A percentile compares a stretch with the other conserved stretches of the same genome.
These are phyloP conservation scores for Eimeria maxima DNA, from an alignment of 169 alveolate species.

Conservation along the genomic window DNA sequence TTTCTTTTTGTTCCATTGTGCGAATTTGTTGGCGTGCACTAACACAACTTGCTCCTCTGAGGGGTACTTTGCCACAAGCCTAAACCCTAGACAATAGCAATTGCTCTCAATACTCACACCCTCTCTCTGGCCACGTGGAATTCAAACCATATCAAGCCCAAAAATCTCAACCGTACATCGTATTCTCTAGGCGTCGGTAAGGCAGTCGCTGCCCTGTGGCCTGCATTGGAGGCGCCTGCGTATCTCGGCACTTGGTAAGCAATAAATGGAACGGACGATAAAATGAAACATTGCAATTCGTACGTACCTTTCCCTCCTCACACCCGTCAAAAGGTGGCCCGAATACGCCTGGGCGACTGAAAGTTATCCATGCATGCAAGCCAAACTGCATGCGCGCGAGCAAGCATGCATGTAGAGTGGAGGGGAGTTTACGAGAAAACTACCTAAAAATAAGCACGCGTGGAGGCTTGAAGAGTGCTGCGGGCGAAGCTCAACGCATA, in stretches of 20 bases:
- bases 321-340: background rate
- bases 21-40: background rate
- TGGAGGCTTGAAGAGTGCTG: background rate
- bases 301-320: background rate
- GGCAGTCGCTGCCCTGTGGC: no score
- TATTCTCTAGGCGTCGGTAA: no score
- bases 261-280: background rate
- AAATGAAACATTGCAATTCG: background rate
- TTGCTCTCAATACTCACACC: background rate
- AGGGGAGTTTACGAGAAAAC: background rate
- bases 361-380: background rate
- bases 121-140: background rate
- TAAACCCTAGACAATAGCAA: background rate
- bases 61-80: background rate
- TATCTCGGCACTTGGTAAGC: background rate
- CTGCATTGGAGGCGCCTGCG: no score
- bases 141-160: background rate
- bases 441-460: constrained; percentile 10
- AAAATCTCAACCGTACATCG: background rate
- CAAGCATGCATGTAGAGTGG: constrained; percentile 13
- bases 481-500: background rate
- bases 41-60: background rate
- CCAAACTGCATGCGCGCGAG: background rate
- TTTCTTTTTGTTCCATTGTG: background rate
- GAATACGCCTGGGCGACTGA: background rate